phyloP scores from a whole-genome alignment of 768 basidiomycete genomes.

The Xerocomus brunneocitrinus region DNA sequence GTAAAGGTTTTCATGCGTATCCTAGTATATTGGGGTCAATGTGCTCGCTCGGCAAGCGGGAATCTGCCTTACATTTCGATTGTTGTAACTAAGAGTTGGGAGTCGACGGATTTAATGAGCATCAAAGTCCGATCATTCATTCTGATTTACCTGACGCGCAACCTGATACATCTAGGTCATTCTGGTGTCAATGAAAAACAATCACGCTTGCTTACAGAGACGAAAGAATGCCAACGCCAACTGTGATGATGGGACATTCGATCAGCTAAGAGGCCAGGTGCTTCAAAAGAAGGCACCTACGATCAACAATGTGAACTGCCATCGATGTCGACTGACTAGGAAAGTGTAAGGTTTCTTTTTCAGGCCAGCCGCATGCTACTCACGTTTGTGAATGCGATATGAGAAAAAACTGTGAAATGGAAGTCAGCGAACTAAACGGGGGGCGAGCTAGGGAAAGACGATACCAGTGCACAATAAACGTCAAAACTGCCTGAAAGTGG shows the following conservation, averaged over 20 bases:
- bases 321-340: constrained; percentile 26
- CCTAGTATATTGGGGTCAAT: constrained; percentile 11
- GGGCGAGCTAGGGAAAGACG: not conserved
- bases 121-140: not conserved
- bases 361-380: constrained; percentile 3
- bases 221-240: constrained; percentile 29
- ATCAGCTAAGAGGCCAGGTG: not conserved
- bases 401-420: constrained; percentile 32
- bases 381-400: constrained; percentile 41
- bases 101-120: constrained; percentile 16
- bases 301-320: constrained; percentile 29
- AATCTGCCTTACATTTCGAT: constrained; percentile 25
- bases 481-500: not conserved
- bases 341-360: not conserved
- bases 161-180: constrained; percentile 28
- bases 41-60: not conserved
- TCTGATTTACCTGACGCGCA: constrained; percentile 25
- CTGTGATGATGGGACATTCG: constrained; percentile 10
- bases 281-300: constrained; percentile 27
- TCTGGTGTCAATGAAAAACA: not conserved
- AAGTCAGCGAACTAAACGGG: not conserved
- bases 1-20: constrained; percentile 24
- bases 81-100: constrained; percentile 23
- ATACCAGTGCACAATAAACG: constrained; percentile 45
- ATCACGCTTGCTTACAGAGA: constrained; percentile 20